A percentile compares a stretch with the other conserved stretches of the same genome.
phyloP scores from a whole-genome alignment of 768 basidiomycete genomes.

The Dioszegia aurantiaca region DNA sequence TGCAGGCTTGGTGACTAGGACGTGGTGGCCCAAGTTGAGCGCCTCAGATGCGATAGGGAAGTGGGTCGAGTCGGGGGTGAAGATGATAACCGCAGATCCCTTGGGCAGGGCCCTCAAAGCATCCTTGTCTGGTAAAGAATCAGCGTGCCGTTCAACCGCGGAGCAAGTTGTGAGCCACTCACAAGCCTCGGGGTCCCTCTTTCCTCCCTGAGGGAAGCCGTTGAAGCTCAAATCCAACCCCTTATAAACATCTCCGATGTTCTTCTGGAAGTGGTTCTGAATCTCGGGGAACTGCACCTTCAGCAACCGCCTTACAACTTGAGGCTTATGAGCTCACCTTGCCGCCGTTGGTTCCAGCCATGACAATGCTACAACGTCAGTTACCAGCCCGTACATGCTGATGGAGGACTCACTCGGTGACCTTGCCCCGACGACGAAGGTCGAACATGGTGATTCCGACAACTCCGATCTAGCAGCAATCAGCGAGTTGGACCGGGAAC shows the following conservation, averaged over 20 bases:
- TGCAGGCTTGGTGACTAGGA: constrained; percentile 89
- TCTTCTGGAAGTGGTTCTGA: constrained; percentile 71
- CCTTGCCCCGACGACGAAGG: constrained; percentile 78
- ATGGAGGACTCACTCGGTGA: constrained; percentile 31
- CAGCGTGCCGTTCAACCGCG: no score
- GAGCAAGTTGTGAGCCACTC: no score
- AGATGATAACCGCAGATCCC: constrained; percentile 86
- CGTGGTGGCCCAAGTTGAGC: constrained; percentile 78
- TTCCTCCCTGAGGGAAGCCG: constrained; percentile 69
- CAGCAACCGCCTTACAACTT: not conserved
- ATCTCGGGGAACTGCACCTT: constrained; percentile 71
- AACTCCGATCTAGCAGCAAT: constrained; percentile 59
- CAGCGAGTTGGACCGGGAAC: not conserved
- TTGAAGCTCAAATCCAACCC: constrained; percentile 85
- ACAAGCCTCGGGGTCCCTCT: constrained; percentile 78
- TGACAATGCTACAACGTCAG: constrained; percentile 54
- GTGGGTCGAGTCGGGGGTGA: constrained; percentile 91
- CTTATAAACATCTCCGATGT: constrained; percentile 78
- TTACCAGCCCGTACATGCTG: not conserved
- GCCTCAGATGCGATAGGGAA: constrained; percentile 81
- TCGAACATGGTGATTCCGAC: constrained; percentile 88
- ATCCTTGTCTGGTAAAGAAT: constrained; percentile 35
- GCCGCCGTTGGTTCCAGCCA: constrained; percentile 81
- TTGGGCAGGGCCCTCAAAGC: constrained; percentile 68
- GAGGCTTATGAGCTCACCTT: constrained; percentile 53